Evolutionary conservation across 495 filamentous ascomycete species (phyloP).

Genomic region (Saxispiralis lemnorum): DNA sequence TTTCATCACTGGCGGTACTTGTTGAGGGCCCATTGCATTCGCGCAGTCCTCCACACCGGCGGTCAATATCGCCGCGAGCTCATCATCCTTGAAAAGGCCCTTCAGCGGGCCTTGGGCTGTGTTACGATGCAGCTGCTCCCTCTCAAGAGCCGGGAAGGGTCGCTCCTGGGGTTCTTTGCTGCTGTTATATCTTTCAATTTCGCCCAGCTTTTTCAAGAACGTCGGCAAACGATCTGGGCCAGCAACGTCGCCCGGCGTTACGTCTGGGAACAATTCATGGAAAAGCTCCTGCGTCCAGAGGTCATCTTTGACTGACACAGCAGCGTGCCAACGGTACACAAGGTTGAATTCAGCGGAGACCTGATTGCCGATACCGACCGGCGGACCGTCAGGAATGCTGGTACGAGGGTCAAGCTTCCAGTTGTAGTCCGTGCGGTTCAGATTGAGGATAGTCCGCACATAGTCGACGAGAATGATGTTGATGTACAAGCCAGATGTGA

Average conservation of each 20-base stretch:
- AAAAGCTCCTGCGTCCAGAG: constrained; percentile 47
- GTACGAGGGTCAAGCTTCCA: constrained; percentile 25
- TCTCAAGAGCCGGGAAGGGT: constrained; percentile 38
- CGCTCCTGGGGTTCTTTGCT: constrained; percentile 26
- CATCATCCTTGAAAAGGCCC: constrained; percentile 44
- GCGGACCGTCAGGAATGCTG: constrained; percentile 23
- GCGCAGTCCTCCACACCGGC: constrained; percentile 33
- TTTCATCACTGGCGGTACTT: constrained; percentile 55
- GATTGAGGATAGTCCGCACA: constrained; percentile 27
- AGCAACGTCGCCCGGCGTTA: constrained; percentile 10
- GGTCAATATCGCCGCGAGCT: constrained; percentile 42
- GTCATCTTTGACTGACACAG: constrained; percentile 44
- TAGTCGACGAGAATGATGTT: constrained; percentile 29
- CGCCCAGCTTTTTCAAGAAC: constrained; percentile 7
- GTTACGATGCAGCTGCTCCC: constrained; percentile 21
- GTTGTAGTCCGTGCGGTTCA: constrained; percentile 24
- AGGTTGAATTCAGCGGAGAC: constrained; percentile 58
- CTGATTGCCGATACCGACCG: constrained; percentile 40
- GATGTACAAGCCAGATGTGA: constrained; percentile 26
- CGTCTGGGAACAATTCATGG: constrained; percentile 23
- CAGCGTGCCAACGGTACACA: constrained; percentile 56
- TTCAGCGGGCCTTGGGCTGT: constrained; percentile 17
- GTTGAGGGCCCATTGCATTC: constrained; percentile 48
- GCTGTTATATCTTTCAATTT: constrained; percentile 20
- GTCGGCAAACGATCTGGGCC: constrained; percentile 1